These are phyloP conservation scores for Calendula officinalis DNA, from an alignment of 129 eudicot genomes.

Conservation along the genomic window DNA sequence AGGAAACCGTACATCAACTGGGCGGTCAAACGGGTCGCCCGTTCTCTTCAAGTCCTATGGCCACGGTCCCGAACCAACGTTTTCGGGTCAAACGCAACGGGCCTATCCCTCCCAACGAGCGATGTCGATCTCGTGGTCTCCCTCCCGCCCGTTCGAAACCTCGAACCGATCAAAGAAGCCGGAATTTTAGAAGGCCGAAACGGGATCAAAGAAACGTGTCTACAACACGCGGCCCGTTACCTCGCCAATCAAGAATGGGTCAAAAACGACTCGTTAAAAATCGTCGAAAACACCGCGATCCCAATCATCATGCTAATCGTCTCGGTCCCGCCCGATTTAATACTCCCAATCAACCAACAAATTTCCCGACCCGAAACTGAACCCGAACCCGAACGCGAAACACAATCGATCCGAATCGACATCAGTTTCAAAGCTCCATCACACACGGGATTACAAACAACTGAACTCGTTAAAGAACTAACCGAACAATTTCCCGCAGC, in stretches of 20 bases:
- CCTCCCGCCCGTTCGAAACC: slow-evolving; percentile 93
- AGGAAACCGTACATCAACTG: slow-evolving; percentile 81
- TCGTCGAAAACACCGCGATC: slow-evolving; percentile 96
- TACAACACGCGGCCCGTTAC: slow-evolving; percentile 96
- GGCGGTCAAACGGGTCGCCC: slow-evolving; percentile 93
- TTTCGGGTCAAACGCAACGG: slow-evolving; percentile 93
- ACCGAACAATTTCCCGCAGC: slow-evolving; percentile 92
- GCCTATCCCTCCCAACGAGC: slow-evolving; percentile 87
- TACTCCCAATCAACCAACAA: slow-evolving; percentile 45
- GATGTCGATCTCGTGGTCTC: slow-evolving; percentile 97
- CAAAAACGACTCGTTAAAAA: slow-evolving; percentile 87
- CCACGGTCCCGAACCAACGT: slow-evolving; percentile 90
- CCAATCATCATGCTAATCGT: slow-evolving; percentile 97
- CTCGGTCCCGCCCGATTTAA: slow-evolving; percentile 70
- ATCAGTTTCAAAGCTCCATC: slow-evolving; percentile 90
- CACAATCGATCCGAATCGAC: slow-evolving; percentile 68
- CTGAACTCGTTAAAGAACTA: slow-evolving; percentile 84
- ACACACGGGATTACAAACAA: slow-evolving; percentile 96
- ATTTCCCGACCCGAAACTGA: slow-evolving; percentile 19
- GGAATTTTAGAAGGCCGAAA: slow-evolving; percentile 93
- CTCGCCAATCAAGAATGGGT: slow-evolving; percentile 99
- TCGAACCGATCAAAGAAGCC: slow-evolving; percentile 97
- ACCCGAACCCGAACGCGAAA: slow-evolving; percentile 23
- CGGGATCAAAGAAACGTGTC: slow-evolving; percentile 91
- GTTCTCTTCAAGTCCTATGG: slow-evolving; percentile 96